These are phyloP conservation scores for Lactuca saligna DNA, from an alignment of 129 eudicot species.

Conservation along the genomic window DNA sequence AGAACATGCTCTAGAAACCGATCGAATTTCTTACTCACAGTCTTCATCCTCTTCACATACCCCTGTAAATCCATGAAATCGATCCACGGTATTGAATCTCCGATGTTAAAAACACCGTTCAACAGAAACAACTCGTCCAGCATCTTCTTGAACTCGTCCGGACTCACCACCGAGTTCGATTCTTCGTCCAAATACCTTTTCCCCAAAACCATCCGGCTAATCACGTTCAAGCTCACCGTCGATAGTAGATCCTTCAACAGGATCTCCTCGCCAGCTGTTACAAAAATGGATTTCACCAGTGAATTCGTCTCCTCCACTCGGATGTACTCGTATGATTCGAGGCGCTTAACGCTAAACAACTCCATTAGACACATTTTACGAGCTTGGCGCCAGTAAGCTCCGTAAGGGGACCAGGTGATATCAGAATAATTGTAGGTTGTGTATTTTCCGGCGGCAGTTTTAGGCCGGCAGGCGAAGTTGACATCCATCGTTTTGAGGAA, in stretches of 20 bases:
- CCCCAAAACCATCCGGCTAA: conserved; percentile 84
- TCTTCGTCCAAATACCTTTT: conserved; percentile 50
- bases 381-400: conserved; percentile 78
- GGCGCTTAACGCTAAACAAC: conserved; percentile 62
- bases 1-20: conserved; percentile 75
- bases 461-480: conserved; percentile 62
- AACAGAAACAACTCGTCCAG: conserved; percentile 70
- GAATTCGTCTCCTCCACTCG: conserved; percentile 55
- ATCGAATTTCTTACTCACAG: conserved; percentile 67
- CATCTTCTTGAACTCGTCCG: conserved; percentile 72
- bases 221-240: conserved; percentile 65
- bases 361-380: conserved; percentile 75
- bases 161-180: conserved; percentile 43
- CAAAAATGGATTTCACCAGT: conserved; percentile 26
- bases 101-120: conserved; percentile 79
- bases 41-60: conserved; percentile 81
- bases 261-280: conserved; percentile 23
- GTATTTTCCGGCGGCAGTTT: conserved; percentile 71
- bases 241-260: conserved; percentile 54
- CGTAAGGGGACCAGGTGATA: conserved; percentile 83
- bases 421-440: conserved; percentile 74
- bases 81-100: conserved; percentile 75
- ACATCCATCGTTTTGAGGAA: conserved; percentile 69
- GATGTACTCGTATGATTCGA: conserved; percentile 75
- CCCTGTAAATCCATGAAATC: conserved; percentile 70